phyloP scores from a whole-genome alignment of 331 rosid genomes.

The Malus hybrid region DNA sequence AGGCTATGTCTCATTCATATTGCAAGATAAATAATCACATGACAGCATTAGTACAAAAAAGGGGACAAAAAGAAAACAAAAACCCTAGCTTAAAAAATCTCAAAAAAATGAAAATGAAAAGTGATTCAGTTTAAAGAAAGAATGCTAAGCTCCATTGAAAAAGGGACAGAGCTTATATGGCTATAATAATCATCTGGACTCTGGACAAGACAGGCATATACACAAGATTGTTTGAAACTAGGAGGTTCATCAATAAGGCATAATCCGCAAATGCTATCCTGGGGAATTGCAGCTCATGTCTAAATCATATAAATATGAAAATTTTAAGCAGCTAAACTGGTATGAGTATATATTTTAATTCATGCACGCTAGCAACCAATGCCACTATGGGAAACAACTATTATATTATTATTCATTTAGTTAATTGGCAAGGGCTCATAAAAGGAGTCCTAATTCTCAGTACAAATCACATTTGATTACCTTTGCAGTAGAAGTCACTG shows the following conservation, averaged over 20 bases:
- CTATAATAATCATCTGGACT: not conserved
- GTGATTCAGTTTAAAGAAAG: not conserved
- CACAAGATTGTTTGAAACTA: not conserved
- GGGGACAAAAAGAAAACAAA: too few species aligned
- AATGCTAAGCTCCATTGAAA: not conserved
- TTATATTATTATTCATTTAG: not conserved
- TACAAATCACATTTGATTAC: not conserved
- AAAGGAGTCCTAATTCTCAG: not conserved
- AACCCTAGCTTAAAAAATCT: not conserved
- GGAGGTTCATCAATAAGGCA: not conserved
- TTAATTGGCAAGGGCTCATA: not conserved
- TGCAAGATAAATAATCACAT: not conserved
- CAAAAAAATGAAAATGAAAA: not conserved
- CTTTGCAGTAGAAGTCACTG: slow-evolving; percentile 13
- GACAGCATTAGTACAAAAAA: not conserved
- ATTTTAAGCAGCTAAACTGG: not conserved
- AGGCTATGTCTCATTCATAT: not conserved
- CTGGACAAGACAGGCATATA: not conserved
- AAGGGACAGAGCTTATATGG: not conserved
- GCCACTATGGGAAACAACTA: not conserved
- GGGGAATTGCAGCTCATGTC: not conserved
- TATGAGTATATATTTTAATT: not conserved
- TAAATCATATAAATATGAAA: not conserved
- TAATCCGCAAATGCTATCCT: not conserved
- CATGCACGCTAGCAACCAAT: not conserved